Evolutionary conservation across 805 yeast genomes (phyloP), one percentile per base, ranked within the genome.

Genomic region (Komagataella ulmi): DNA sequence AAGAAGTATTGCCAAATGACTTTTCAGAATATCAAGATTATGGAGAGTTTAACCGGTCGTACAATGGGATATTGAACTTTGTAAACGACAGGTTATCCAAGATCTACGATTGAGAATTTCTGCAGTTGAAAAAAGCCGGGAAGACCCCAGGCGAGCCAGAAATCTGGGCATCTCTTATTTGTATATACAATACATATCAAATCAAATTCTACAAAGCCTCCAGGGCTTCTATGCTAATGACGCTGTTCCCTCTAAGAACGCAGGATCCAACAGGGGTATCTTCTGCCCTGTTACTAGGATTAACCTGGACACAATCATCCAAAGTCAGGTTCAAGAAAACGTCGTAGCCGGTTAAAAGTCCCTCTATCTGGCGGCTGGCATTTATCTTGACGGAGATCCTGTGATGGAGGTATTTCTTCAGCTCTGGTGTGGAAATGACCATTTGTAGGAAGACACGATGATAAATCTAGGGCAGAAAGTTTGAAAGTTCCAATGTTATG

Each of bases 321-420:
- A 69, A 45, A 17, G 70, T 67, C 50, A 69, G 53, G 51, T 69
- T 69, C 45, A 69, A 52, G 48, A 69, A 69, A 24, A 80, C 77
- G 62, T 91, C 98, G 64, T 81, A 91, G 2, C 98, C 98, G 59
- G 87, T 73, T 51, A 91, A 73, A 10, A 78, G 77, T 2, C 98
- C 98, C n/a, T 79, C 76, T 1, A 91, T 79, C 57, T 77, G 77
- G 50, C 97, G 74, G 12, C 85, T 69, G 1, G 96, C 95, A 64
- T 88, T 88, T 54, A 91, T 72, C 56, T 84, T 85, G 17, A 91
- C 70, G 12, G 80, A 72, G 24, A 91, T 73, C 59, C 79, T 78
- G 66, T 86, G 87, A 61, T 86, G 90, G 77, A 88, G 74, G 63
- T 87, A 88, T 83, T 84, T 65, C 54, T 65, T 65, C 18, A 66